Conservation (phyloP, 495 filamentous ascomycete genomes). For the Trichocladium antarcticum region DNA sequence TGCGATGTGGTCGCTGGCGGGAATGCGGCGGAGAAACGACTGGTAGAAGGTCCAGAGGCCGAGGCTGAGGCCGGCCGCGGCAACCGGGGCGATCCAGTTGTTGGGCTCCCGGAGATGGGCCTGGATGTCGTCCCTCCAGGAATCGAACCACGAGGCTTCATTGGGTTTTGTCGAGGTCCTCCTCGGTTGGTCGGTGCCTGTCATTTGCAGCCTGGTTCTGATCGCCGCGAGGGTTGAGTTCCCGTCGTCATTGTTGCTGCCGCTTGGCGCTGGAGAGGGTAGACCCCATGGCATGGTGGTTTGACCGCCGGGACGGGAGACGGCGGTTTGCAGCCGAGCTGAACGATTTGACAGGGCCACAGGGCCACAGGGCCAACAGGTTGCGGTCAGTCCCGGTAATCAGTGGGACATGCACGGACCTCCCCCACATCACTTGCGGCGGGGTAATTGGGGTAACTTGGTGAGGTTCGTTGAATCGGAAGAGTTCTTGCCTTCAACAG, state of each 20-base stretch:
- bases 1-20: conserved; percentile 57
- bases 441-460: too few relatives aligned
- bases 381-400: not conserved
- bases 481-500: too few relatives aligned
- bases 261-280: conserved; percentile 9
- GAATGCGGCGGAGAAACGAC: conserved; percentile 70
- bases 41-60: conserved; percentile 52
- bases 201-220: conserved; percentile 1
- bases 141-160: conserved; percentile 33
- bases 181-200: conserved; percentile 27
- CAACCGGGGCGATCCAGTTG: conserved; percentile 53
- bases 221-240: not conserved
- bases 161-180: conserved; percentile 34
- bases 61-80: conserved; percentile 59
- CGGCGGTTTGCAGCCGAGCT: conserved; percentile 1
- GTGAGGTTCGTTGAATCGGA: too few relatives aligned
- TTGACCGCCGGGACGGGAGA: not conserved
- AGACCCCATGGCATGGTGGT: conserved; percentile 22
- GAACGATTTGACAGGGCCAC: too few relatives aligned
- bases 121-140: conserved; percentile 24
- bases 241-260: conserved; percentile 2
- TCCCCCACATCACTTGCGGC: not conserved
- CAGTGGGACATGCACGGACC: not conserved
- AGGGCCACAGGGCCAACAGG: too few relatives aligned
- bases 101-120: conserved; percentile 53